phyloP scores from a whole-genome alignment of 805 yeast species.

The Myxozyma kluyveri region DNA sequence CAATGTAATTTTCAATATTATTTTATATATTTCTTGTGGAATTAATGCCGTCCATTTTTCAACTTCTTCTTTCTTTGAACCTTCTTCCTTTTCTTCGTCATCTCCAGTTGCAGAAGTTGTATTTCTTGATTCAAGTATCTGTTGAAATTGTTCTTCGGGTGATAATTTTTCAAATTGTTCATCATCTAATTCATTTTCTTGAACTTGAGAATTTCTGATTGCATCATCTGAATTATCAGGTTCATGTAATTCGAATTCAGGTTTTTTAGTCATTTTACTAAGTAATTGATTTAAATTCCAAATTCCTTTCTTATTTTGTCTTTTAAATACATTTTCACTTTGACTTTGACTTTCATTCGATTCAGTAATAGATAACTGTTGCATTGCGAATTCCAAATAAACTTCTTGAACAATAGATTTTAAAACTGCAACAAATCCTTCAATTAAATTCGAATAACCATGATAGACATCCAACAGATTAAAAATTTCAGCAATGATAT shows the following conservation, averaged over 20 bases:
- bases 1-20: conserved; percentile 58
- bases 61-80: too few species aligned
- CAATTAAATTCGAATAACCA: conserved; percentile 69
- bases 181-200: conserved; percentile 40
- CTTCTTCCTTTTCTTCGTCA: too few species aligned
- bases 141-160: neutral
- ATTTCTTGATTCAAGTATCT: neutral
- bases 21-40: conserved; percentile 56
- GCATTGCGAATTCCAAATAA: too few species aligned
- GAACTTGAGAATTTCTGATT: conserved; percentile 8
- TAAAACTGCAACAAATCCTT: conserved; percentile 71
- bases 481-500: conserved; percentile 71
- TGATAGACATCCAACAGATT: conserved; percentile 78
- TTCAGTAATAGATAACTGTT: conserved; percentile 1
- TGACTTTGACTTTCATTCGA: too few species aligned
- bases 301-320: conserved; percentile 17
- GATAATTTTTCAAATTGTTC: conserved; percentile 29
- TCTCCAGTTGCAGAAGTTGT: too few species aligned
- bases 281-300: conserved; percentile 31
- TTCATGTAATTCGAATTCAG: conserved; percentile 34
- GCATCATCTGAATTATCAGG: conserved; percentile 3
- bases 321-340: too few species aligned
- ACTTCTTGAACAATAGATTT: conserved; percentile 51
- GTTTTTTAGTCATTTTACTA: conserved; percentile 30
- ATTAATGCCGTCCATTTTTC: conserved; percentile 45